Base-by-base conservation (phyloP, 2,329 filamentous ascomycete genomes). In the Fonsecaea pugnacius region DNA sequence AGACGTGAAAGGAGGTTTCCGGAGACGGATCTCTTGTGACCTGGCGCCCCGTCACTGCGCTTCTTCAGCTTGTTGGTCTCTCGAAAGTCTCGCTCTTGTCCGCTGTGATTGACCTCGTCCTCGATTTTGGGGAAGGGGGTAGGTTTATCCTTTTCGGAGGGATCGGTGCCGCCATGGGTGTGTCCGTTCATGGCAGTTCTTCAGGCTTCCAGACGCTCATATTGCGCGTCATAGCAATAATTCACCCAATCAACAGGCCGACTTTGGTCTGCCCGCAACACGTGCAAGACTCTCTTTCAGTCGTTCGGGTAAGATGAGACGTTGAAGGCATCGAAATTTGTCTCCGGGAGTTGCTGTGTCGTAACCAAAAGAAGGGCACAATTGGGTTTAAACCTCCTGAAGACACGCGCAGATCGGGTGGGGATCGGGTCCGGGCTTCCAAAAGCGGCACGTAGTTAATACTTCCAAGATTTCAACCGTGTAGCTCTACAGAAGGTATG, bases 1-100 rank as follows among this genome's bases (percentile, higher is more conserved):
- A 94, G 80, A 68, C 84, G 86, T 46, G 89, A 88, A 33, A 94
- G 79, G 50, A 93, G 80, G 64, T 86, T 85, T 36, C 86, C 86
- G 30, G 87, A 89, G 57, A 85, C 77, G 71, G 78, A 86, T 73
- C 85, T 81, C 72, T 79, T 80, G 75, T 85, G 79, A n/a, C 54
- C 56, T 30, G 63, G 59, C 6, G 51, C 36, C 2, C 60, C 60
- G n/a, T 68, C 66, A 30, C 43, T 46, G 4, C 60, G 56, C 57
- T 57, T 64, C 59, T 64, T 70, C 18, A 57, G 30, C 46, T 66
- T 67, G 27, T 56, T 59, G 35, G 18, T 56, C 40, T 67, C 67
- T 12, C 56, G 63, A n/a, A 7, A 27, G 32, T 67, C 67, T 57
- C 63, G 66, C 54, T 69, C 67, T 38, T 69, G 66, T 21, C 46